Evolutionary conservation across 2,329 filamentous ascomycete genomes (phyloP), one percentile per base, ranked within the genome.

Genomic region (Alternaria arbusti): DNA sequence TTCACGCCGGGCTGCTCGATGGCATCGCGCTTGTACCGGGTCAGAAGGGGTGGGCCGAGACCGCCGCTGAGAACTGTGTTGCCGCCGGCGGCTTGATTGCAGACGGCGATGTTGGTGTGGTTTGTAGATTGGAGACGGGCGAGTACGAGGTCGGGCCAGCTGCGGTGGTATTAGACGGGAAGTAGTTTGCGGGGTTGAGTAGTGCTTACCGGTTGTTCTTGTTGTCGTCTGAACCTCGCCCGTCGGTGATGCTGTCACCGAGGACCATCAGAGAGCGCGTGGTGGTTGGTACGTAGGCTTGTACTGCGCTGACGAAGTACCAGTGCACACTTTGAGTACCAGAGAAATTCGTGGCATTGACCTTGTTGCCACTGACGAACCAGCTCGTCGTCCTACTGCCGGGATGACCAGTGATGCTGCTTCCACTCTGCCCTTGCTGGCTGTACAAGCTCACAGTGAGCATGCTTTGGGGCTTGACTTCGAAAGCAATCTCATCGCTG

Each of bases 71-170:
- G 83, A 2, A 91, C 84, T 0, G 88, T 81, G 76, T 91, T 91
- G 10, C 89, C 89, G 44, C 89, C 89, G 1, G 89, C 89, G 3
- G 88, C 89, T 77, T 91, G 87, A 79, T 91, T 91, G 65, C 85
- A 82, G 8, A 91, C 79, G 12, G 84, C 84, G 52, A 91, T 83
- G 65, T 85, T 28, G 78, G 80, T 52, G 85, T 84, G n/a, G 74
- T 66, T 23, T 73, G 72, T 54, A 7, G 36, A 52, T 67, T 67
- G 83, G 72, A 70, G 87, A 83, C 81, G 89, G 79, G 59, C 82
- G 52, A 73, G 68, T 23, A 77, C 64, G 4, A 74, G 70, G 40
- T 79, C 75, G 2, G 76, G 75, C 76, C 76, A 79, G 73, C 84
- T 85, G 68, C 9, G 26, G 22, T 13, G 10, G 23, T 30, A 12